phyloP scores from a whole-genome alignment of 805 yeast genomes.

The Candida cerambycidarum region DNA sequence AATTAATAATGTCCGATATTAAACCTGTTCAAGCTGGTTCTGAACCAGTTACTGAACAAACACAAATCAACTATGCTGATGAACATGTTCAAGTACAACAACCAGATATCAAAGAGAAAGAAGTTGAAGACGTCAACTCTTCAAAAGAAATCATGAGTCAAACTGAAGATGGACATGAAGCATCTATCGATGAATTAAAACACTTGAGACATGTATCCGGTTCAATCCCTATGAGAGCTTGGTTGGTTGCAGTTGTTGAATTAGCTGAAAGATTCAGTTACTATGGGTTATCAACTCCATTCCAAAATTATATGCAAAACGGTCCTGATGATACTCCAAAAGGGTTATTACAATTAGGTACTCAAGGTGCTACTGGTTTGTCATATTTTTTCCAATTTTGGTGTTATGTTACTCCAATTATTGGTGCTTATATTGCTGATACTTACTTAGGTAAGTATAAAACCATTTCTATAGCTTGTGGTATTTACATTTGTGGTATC shows the following conservation, averaged over 20 bases:
- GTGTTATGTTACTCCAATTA: slow-evolving; percentile 78
- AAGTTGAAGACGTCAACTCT: background rate
- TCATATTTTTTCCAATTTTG: slow-evolving; percentile 77
- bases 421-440: slow-evolving; percentile 77
- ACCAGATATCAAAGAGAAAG: background rate
- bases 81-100: background rate
- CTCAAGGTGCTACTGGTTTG: slow-evolving; percentile 67
- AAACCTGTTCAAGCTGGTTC: background rate
- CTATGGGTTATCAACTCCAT: slow-evolving; percentile 74
- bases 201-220: slow-evolving; percentile 55
- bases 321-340: slow-evolving; percentile 35
- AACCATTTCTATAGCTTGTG: slow-evolving; percentile 62
- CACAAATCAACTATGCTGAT: background rate
- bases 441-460: slow-evolving; percentile 70
- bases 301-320: slow-evolving; percentile 76
- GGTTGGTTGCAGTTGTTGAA: slow-evolving; percentile 70
- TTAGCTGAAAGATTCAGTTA: slow-evolving; percentile 79
- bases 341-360: slow-evolving; percentile 58
- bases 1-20: background rate
- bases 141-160: slow-evolving; percentile 2
- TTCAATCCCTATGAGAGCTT: slow-evolving; percentile 52
- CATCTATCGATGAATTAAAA: slow-evolving; percentile 55
- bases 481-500: slow-evolving; percentile 60
- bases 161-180: slow-evolving; percentile 35
- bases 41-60: background rate